These are phyloP conservation scores for Rhodotorula graminis DNA, from an alignment of 768 basidiomycete species.

Conservation along the genomic window DNA sequence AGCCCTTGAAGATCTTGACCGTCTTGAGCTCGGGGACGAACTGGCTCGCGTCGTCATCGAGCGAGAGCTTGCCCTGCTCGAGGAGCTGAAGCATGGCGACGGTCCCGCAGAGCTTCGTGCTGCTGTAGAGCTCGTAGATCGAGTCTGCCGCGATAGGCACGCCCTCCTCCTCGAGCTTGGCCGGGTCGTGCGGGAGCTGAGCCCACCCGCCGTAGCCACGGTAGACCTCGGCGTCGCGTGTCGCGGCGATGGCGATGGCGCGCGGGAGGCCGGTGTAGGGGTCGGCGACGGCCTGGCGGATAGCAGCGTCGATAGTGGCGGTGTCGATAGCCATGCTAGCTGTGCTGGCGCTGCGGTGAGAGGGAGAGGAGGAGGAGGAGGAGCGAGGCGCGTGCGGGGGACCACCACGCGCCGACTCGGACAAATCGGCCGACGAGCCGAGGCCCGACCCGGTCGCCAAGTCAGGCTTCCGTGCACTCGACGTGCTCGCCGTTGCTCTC, in stretches of 20 bases:
- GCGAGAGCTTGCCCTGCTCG: constrained; percentile 41
- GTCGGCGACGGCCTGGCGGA: not conserved
- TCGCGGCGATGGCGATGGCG: not conserved
- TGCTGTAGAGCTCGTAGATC: not conserved
- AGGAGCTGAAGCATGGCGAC: constrained; percentile 44
- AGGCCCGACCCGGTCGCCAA: too few species aligned
- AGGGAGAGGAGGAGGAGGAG: too few species aligned
- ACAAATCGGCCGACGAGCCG: too few species aligned
- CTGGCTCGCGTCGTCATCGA: constrained; percentile 40
- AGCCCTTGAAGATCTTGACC: constrained; percentile 41
- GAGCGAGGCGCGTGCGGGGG: not conserved
- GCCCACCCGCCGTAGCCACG: not conserved
- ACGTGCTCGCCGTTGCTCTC: too few species aligned
- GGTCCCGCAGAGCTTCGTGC: constrained; percentile 38
- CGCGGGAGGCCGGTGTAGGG: constrained; percentile 1
- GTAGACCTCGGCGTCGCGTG: not conserved
- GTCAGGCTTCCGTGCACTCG: too few species aligned
- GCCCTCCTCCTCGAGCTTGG: not conserved
- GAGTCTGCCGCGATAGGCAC: not conserved
- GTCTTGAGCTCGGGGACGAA: constrained; percentile 42
- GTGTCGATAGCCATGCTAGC: too few species aligned
- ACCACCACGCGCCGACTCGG: too few species aligned
- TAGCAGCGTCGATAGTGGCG: not conserved
- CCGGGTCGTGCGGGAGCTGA: not conserved
- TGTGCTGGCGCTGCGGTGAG: too few species aligned